A percentile compares a stretch with the other conserved stretches of the same genome.
phyloP scores from a whole-genome alignment of 2,329 filamentous ascomycete species.

The Sphaerulina vaccinii region DNA sequence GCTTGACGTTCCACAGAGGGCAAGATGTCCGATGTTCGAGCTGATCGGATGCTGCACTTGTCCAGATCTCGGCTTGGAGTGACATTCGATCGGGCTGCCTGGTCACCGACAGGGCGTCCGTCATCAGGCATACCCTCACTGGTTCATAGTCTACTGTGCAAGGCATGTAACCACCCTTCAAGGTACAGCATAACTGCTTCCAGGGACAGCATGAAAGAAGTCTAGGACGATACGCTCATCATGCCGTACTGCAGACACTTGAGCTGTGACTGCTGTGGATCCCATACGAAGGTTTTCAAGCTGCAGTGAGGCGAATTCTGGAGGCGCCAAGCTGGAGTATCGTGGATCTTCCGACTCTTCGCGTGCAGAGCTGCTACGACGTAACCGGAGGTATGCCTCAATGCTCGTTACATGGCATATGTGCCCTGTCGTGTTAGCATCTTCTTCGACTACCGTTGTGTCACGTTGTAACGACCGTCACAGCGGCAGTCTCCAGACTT shows the following conservation, averaged over 20 bases:
- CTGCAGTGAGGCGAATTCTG: too few species aligned
- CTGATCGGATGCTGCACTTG: too few species aligned
- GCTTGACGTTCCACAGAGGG: conserved; percentile 7
- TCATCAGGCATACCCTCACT: not conserved
- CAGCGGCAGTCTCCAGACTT: not conserved
- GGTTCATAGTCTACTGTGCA: too few species aligned
- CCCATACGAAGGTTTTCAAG: too few species aligned
- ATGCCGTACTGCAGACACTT: too few species aligned
- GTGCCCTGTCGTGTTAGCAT: not conserved
- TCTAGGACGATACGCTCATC: too few species aligned
- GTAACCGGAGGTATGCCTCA: not conserved
- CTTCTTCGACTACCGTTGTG: not conserved
- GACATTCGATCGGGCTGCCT: conserved; percentile 9
- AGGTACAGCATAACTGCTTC: too few species aligned
- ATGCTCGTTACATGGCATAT: not conserved
- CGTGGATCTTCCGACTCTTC: not conserved
- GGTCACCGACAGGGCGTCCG: too few species aligned
- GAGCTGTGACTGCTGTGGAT: too few species aligned
- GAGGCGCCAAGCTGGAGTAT: not conserved
- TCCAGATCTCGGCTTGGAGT: conserved; percentile 14
- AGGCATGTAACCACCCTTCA: not conserved
- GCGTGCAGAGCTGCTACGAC: not conserved
- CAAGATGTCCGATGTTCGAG: conserved; percentile 17
- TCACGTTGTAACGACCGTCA: conserved; percentile 1
- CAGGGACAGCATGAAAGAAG: too few species aligned